Conservation (phyloP, 148 eudicot genomes). For the Polygonum maritimum region DNA sequence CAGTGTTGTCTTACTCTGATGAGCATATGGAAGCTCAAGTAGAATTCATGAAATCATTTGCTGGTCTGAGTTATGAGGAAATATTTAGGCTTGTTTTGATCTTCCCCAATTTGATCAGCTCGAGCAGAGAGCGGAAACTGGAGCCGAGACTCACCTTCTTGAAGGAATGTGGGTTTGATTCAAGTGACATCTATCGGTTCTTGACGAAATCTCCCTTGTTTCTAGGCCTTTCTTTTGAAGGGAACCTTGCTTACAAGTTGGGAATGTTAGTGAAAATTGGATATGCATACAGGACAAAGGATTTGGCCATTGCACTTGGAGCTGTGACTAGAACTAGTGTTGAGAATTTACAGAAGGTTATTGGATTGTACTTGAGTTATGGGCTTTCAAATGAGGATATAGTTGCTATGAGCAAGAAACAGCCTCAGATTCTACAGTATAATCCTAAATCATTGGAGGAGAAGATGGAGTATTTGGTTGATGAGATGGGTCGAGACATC, state of each 20-base stretch:
- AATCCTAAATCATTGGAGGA: conserved; percentile 71
- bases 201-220: conserved; percentile 65
- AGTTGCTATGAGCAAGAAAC: conserved; percentile 75
- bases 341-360: conserved; percentile 66
- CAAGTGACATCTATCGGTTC: conserved; percentile 63
- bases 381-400: conserved; percentile 73
- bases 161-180: conserved; percentile 69
- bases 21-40: conserved; percentile 69
- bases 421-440: conserved; percentile 78
- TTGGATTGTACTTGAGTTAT: conserved; percentile 60
- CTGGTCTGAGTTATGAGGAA: conserved; percentile 55
- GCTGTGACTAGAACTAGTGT: conserved; percentile 78
- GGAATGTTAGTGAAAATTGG: conserved; percentile 72
- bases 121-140: conserved; percentile 67
- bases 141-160: conserved; percentile 70
- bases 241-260: conserved; percentile 65
- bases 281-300: conserved; percentile 60
- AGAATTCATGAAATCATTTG: conserved; percentile 68
- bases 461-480: conserved; percentile 73
- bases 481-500: conserved; percentile 84
- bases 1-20: conserved; percentile 47
- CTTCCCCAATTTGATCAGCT: conserved; percentile 76
- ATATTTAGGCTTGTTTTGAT: conserved; percentile 64
- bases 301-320: conserved; percentile 82
- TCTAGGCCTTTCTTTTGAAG: conserved; percentile 66